phyloP scores from a whole-genome alignment of 1,139 yeast species.

The Protomyces inundatus region DNA sequence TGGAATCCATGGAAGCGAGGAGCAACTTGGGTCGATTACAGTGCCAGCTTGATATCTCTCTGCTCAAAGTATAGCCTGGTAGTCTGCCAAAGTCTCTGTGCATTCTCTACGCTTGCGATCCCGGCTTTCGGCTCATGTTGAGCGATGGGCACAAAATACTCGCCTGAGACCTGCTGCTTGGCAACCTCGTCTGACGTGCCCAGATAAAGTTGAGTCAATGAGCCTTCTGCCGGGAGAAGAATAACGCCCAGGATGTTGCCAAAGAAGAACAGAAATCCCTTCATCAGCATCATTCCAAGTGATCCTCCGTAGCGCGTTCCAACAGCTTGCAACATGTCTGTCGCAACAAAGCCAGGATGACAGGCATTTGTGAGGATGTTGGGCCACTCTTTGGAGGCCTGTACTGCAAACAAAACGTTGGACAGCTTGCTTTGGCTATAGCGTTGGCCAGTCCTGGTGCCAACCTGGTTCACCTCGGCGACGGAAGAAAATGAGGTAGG shows the following conservation, averaged over 20 bases:
- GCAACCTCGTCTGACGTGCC: slow-evolving; percentile 7
- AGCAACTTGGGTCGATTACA: too few relatives aligned
- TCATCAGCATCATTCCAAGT: not conserved
- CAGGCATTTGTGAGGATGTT: slow-evolving; percentile 27
- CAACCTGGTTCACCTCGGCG: slow-evolving; percentile 1
- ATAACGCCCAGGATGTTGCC: not conserved
- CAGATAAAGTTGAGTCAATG: slow-evolving; percentile 23
- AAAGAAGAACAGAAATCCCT: not conserved
- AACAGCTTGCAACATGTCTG: slow-evolving; percentile 22
- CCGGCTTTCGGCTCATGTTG: not conserved
- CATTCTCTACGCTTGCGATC: not conserved
- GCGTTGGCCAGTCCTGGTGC: slow-evolving; percentile 6
- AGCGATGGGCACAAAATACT: slow-evolving; percentile 13
- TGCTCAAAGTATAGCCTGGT: not conserved
- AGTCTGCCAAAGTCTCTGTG: slow-evolving; percentile 6
- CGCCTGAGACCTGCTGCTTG: slow-evolving; percentile 7
- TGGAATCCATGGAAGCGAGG: too few relatives aligned
- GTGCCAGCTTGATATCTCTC: too few relatives aligned
- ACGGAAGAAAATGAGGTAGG: slow-evolving; percentile 22
- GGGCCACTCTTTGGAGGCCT: slow-evolving; percentile 26
- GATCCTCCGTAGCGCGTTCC: not conserved
- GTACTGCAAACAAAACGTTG: slow-evolving; percentile 30
- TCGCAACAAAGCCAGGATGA: slow-evolving; percentile 33
- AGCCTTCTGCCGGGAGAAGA: slow-evolving; percentile 8
- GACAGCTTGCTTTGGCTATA: slow-evolving; percentile 33